Conservation (phyloP, 2,329 filamentous ascomycete genomes). For the Capronia coronata region DNA sequence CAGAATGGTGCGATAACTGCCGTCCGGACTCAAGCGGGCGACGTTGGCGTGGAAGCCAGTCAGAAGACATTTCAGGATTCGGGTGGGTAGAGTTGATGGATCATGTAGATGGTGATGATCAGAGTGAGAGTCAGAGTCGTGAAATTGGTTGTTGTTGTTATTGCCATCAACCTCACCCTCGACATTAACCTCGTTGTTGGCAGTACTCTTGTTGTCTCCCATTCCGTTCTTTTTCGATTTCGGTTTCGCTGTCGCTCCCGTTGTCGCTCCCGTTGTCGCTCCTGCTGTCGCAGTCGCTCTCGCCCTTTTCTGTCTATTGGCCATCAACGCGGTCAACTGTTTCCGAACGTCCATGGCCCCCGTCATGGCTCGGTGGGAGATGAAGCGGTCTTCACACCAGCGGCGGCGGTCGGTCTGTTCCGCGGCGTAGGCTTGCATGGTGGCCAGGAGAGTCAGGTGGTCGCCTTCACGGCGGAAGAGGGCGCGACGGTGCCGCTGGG, state of each 20-base stretch:
- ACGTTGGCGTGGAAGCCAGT: constrained; percentile 56
- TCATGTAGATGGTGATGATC: too few relatives aligned
- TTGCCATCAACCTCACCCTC: too few relatives aligned
- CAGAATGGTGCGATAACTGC: constrained; percentile 54
- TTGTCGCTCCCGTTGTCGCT: not conserved
- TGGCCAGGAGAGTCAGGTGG: constrained; percentile 56
- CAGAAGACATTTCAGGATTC: constrained; percentile 54
- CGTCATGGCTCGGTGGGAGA: constrained; percentile 59
- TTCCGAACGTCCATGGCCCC: constrained; percentile 49
- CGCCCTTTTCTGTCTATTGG: not conserved
- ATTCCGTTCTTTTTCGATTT: constrained; percentile 1
- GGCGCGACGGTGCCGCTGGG: constrained; percentile 49
- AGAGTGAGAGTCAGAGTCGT: too few relatives aligned
- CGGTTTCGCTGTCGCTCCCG: not conserved
- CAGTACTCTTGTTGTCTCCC: constrained; percentile 28
- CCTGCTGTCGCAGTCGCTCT: not conserved
- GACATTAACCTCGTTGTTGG: too few relatives aligned
- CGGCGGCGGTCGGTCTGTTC: constrained; percentile 53
- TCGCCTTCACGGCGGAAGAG: constrained; percentile 57
- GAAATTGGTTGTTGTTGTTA: too few relatives aligned
- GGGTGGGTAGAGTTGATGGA: constrained; percentile 37
- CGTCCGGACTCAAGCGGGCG: constrained; percentile 34
- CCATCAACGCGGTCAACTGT: constrained; percentile 25
- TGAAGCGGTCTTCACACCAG: constrained; percentile 54
- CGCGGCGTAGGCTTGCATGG: constrained; percentile 53